Base-by-base conservation (phyloP, 2,329 filamentous ascomycete species). In the Berkeleyomyces rouxiae region DNA sequence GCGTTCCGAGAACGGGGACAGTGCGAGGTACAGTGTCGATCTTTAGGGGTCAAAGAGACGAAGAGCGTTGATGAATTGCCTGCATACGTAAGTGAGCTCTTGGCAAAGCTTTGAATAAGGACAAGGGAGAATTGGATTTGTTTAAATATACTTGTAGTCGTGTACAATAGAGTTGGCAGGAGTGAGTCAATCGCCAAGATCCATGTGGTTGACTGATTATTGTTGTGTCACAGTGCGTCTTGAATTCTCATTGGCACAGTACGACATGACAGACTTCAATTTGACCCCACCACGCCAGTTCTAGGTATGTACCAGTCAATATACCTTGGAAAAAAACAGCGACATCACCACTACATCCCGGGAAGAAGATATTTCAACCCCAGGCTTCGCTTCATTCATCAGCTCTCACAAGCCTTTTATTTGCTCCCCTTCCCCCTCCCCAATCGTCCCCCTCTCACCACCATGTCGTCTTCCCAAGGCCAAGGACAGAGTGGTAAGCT, bases 1-100 rank as follows among this genome's bases (percentile, higher is more conserved):
- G 76, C 76, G 3, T 95, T 87, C 85, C 75, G 69, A 53, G 74
- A 79, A 44, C 74, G 77, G 1, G 75, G 76, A 53, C 72, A 75
- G n/a, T 81, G 87, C 44, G 90, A 95, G 71, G 81, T 96, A 39
- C 89, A 95, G 70, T 92, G 89, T 73, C 80, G 88, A 64, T 78
- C 80, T 63, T 74, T 92, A 36, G 79, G 77, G 0, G 66, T 87
- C 13, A 85, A 81, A 67, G 77, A 85, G 66, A 75, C 82, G 11
- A 80, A 90, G 11, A 68, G 75, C 2, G 63, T 83, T 4, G 74
- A 77, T 1, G 70, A 75, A 3, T 69, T 88, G 23, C 74, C 75
- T 9, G 68, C 68, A 3, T 76, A 79, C 69, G 75, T 82, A 61
- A 67, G 69, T 58, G 69, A 71, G 7, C 70, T 84, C 44, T 71